Percentiles rank a stretch among this genome's conserved stretches.
Conservation (phyloP, 2,329 filamentous ascomycete species). For the Aurifilum marmelostoma region DNA sequence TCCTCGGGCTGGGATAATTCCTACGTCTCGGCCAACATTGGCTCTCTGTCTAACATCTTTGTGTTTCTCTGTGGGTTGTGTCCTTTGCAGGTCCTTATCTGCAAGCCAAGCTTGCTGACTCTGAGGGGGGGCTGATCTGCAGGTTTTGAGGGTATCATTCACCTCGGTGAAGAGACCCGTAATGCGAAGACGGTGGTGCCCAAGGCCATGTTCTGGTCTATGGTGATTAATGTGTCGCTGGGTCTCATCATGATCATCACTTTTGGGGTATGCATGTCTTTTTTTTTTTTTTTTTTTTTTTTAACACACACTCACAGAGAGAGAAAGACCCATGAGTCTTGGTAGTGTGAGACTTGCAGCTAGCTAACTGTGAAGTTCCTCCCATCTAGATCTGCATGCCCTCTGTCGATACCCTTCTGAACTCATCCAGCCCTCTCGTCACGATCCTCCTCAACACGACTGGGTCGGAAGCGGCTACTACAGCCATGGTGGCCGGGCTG, state of each 20-base stretch:
- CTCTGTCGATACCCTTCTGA: constrained; percentile 39
- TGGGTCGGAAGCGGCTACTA: constrained; percentile 44
- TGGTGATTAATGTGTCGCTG: constrained; percentile 46
- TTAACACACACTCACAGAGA: too few species aligned
- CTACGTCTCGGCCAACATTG: constrained; percentile 40
- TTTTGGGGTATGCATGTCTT: constrained; percentile 40
- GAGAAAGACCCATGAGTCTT: too few species aligned
- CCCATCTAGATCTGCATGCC: constrained; percentile 40
- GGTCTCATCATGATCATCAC: constrained; percentile 46
- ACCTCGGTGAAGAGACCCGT: constrained; percentile 51
- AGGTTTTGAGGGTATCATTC: constrained; percentile 52
- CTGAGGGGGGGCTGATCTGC: background rate
- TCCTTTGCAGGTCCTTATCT: background rate
- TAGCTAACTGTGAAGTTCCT: background rate
- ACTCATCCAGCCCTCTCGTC: constrained; percentile 46
- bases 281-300: background rate
- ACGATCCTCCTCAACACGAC: constrained; percentile 46
- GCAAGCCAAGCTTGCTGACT: too few species aligned
- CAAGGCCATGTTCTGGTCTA: constrained; percentile 47
- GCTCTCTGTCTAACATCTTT: constrained; percentile 41
- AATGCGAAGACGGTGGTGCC: constrained; percentile 50
- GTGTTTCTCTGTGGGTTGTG: constrained; percentile 36
- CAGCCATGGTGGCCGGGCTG: constrained; percentile 43
- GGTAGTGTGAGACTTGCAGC: background rate
- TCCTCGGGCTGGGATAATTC: constrained; percentile 27